Conservation (phyloP, 352 stramenopile species). For the Phytophthora foliorum region DNA sequence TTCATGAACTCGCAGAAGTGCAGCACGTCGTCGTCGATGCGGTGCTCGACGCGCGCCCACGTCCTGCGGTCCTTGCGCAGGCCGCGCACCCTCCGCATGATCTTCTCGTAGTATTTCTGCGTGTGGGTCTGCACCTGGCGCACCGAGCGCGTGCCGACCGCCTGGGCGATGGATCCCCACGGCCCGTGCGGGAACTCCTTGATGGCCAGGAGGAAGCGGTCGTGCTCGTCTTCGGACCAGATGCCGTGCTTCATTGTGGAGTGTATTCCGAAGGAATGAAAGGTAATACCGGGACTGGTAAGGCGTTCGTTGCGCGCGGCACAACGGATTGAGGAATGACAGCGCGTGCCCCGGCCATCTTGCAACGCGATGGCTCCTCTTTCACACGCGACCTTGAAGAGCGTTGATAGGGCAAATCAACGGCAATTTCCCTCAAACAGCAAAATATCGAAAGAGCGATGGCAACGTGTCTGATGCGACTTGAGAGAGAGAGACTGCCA, state of each 20-base stretch:
- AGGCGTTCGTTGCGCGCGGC: conserved; percentile 12
- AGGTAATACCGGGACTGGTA: conserved; percentile 21
- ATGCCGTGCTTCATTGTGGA: conserved; percentile 49
- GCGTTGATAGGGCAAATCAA: conserved; percentile 29
- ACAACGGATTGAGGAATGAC: conserved; percentile 39
- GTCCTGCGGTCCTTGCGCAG: conserved; percentile 70
- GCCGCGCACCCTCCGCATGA: conserved; percentile 64
- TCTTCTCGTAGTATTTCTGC: conserved; percentile 82
- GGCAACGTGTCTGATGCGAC: neutral
- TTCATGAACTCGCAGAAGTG: conserved; percentile 62
- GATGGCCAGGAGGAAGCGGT: conserved; percentile 63
- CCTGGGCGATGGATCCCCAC: conserved; percentile 52
- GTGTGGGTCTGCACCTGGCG: conserved; percentile 77
- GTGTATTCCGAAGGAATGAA: conserved; percentile 23
- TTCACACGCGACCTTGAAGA: conserved; percentile 28
- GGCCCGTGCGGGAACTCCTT: conserved; percentile 55
- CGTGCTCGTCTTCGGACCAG: conserved; percentile 71
- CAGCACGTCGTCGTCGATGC: conserved; percentile 63
- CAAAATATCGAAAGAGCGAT: conserved; percentile 39
- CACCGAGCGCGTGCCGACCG: conserved; percentile 56
- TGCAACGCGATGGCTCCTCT: conserved; percentile 23
- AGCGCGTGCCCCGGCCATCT: neutral
- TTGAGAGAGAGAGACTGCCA: neutral
- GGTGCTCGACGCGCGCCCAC: conserved; percentile 61
- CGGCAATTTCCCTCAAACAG: conserved; percentile 41